Base-by-base conservation (phyloP, 2,329 filamentous ascomycete genomes). In the Aspergillus oerlinghausenensis region DNA sequence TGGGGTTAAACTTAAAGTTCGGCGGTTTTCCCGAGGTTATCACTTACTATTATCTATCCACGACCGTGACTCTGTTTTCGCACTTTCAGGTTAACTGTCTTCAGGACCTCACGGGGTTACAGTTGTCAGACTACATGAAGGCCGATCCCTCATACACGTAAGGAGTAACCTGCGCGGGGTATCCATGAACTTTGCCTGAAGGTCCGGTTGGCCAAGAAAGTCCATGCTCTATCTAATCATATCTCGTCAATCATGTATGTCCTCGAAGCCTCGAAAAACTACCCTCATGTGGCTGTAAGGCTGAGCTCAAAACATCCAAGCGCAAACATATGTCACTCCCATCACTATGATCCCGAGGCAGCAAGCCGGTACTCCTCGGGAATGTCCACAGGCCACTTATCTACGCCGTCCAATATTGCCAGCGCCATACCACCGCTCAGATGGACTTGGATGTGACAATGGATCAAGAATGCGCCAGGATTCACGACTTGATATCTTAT, bases 391-490 rank as follows among this genome's bases (percentile, higher is more conserved):
- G 67, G 70, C 70, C 70, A 75, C 14, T 63, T 58, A 60, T 75
- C 73, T 21, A 74, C 60, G 0, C 70, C 73, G 49, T 76, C 73
- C n/a, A 76, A 58, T n/a, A 85, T 76, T 1, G 79, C 77, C 68
- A 84, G 67, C 28, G 73, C 73, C 82, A 85, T 85, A 1, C 83
- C 83, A 2, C 82, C 82, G 28, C 73, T 68, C 55, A 83, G 68
- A 58, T 85, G 83, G 28, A 77, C 78, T 64, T 79, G 74, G 32
- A 84, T 80, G 65, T 85, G 82, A 58, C 82, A 85, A 60, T 84
- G 82, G 3, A 85, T 62, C 26, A 84, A 61, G 76, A 80, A 84
- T 0, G 80, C 74, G 0, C 82, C 82, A 3, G 82, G 80, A 57
- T 82, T 81, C 21, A 71, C 71, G 32, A 77, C 79, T 19, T 81